These are phyloP conservation scores for Turnera subulata DNA, from an alignment of 345 rosid genomes.

Conservation along the genomic window DNA sequence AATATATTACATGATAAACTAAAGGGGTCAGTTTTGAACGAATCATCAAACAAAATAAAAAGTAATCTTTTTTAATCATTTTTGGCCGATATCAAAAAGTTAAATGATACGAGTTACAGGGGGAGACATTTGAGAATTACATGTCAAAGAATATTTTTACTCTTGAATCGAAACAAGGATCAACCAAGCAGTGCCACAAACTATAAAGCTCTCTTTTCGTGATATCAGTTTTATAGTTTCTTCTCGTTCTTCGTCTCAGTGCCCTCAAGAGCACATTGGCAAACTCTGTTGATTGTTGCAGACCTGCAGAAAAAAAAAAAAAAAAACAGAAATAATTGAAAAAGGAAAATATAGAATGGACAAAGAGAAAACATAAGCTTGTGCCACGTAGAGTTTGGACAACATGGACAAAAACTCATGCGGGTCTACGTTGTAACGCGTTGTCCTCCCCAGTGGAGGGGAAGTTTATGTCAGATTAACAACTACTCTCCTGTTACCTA, in stretches of 20 bases:
- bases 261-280: constrained; percentile 41
- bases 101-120: too few species aligned
- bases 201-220: constrained; percentile 32
- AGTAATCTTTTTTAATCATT: too few species aligned
- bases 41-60: not conserved
- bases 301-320: constrained; percentile 18
- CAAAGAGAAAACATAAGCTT: not conserved
- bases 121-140: too few species aligned
- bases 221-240: constrained; percentile 22
- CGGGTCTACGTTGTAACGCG: too few species aligned
- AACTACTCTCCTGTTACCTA: constrained; percentile 27
- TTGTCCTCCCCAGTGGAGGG: too few species aligned
- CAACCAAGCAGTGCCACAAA: constrained; percentile 37
- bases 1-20: not conserved
- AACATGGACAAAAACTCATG: not conserved
- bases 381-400: not conserved
- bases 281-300: constrained; percentile 37
- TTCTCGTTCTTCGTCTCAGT: constrained; percentile 33
- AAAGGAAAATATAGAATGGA: not conserved
- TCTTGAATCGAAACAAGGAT: constrained; percentile 33
- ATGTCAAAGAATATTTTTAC: constrained; percentile 42
- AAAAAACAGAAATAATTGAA: not conserved
- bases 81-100: too few species aligned
- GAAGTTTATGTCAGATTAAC: too few species aligned
- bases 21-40: not conserved